Percentiles rank a stretch among this genome's conserved stretches.
Conservation (phyloP, 2,329 filamentous ascomycete genomes). For the Fusarium sarcochroum region DNA sequence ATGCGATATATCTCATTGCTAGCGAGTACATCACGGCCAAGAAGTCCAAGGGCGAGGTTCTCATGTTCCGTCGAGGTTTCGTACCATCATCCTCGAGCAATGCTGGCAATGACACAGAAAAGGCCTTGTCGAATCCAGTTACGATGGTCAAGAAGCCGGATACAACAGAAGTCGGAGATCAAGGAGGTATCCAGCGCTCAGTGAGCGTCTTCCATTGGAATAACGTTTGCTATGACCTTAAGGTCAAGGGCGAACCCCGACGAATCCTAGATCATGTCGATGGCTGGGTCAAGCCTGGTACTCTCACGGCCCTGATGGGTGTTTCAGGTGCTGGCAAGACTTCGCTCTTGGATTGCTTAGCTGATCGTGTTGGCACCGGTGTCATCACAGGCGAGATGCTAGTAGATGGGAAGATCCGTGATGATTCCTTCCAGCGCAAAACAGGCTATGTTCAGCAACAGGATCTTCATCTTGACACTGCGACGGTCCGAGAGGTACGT, state of each 20-base stretch:
- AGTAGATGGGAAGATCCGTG: background rate
- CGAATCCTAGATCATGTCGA: background rate
- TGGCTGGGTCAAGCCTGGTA: conserved; percentile 9
- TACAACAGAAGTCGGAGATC: too few species aligned
- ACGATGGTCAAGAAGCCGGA: too few species aligned
- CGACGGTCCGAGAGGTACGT: too few species aligned
- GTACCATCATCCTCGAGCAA: too few species aligned
- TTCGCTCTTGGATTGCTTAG: conserved; percentile 3
- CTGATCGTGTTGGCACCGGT: background rate
- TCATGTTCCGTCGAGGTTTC: too few species aligned
- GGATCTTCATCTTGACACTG: background rate
- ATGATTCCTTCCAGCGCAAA: background rate
- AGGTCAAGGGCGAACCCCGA: background rate
- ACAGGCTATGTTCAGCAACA: conserved; percentile 17
- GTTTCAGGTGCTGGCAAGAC: conserved; percentile 12
- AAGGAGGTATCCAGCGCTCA: too few species aligned
- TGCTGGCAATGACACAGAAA: too few species aligned
- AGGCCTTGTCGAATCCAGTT: too few species aligned
- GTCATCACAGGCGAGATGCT: background rate
- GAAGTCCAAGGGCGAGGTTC: too few species aligned
- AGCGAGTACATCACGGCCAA: too few species aligned
- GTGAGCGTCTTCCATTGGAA: too few species aligned
- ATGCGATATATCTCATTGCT: too few species aligned
- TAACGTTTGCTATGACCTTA: background rate
- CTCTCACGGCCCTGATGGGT: conserved; percentile 10